A percentile compares a stretch with the other conserved stretches of the same genome.
Conservation (phyloP, 2,329 filamentous ascomycete genomes). For the Scleromitrula shiraiana region DNA sequence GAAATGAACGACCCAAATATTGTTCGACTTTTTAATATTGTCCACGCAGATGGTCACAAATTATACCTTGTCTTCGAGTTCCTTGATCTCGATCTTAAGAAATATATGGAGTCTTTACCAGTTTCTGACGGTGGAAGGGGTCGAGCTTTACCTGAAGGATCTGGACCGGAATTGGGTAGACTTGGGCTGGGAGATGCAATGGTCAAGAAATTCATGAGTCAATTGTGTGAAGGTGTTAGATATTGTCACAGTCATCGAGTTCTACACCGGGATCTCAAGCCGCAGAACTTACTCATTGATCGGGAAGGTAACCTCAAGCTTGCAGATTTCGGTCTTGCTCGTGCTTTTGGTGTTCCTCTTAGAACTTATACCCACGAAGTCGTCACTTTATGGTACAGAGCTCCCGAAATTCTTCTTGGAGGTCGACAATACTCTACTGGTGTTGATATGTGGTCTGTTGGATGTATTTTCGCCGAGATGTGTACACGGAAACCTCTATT, state of each 20-base stretch:
- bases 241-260: conserved; percentile 88
- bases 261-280: conserved; percentile 82
- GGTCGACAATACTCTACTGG: conserved; percentile 89
- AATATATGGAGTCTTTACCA: conserved; percentile 89
- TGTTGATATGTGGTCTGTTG: conserved; percentile 93
- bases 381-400: conserved; percentile 87
- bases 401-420: conserved; percentile 83
- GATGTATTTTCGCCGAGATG: conserved; percentile 95
- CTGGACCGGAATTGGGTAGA: conserved; percentile 52
- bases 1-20: conserved; percentile 92
- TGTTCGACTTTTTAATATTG: conserved; percentile 80
- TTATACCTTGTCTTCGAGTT: conserved; percentile 91
- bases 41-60: conserved; percentile 91
- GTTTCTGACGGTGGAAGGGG: conserved; percentile 77
- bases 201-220: conserved; percentile 89
- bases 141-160: conserved; percentile 75
- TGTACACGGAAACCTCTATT: conserved; percentile 89
- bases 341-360: conserved; percentile 84
- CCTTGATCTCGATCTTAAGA: conserved; percentile 86
- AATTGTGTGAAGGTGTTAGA: conserved; percentile 73
- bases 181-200: conserved; percentile 71
- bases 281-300: conserved; percentile 83
- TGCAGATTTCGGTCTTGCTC: conserved; percentile 81
- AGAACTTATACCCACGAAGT: conserved; percentile 94
- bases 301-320: conserved; percentile 82